phyloP scores from a whole-genome alignment of 2,329 filamentous ascomycete species.

The Calonectria multiphialidica region DNA sequence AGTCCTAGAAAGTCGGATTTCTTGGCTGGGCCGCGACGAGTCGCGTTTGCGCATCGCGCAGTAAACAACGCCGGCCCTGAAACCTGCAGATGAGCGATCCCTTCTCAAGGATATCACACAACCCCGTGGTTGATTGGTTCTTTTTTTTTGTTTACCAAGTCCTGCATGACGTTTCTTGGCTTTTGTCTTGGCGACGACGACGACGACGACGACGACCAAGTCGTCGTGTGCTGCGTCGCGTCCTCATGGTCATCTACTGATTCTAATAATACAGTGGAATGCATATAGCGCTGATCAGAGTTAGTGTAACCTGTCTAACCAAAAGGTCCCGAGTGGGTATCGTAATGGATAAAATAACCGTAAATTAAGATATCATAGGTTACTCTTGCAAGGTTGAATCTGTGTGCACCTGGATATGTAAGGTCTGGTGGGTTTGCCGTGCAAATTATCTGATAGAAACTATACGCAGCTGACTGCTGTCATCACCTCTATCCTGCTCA shows the following conservation, averaged over 20 bases:
- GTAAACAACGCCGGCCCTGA: constrained; percentile 24
- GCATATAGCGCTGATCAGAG: background rate
- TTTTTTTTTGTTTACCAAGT: background rate
- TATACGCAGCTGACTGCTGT: too few species aligned
- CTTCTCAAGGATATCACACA: background rate
- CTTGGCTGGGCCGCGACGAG: constrained; percentile 10
- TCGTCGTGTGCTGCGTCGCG: background rate
- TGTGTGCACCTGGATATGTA: too few species aligned
- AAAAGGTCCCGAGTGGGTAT: too few species aligned
- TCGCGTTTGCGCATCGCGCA: constrained; percentile 28
- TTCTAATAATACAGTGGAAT: background rate
- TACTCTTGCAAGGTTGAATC: too few species aligned
- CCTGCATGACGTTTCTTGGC: background rate
- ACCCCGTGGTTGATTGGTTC: background rate
- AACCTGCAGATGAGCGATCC: constrained; percentile 19
- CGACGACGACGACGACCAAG: background rate
- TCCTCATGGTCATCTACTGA: background rate
- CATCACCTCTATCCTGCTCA: too few species aligned
- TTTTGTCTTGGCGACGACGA: background rate
- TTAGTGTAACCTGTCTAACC: background rate
- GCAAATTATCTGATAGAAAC: too few species aligned
- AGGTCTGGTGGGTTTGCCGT: too few species aligned
- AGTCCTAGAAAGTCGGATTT: background rate
- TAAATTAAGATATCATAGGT: too few species aligned
- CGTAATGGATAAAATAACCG: too few species aligned